Percentiles rank a stretch among this genome's conserved stretches.
These are phyloP conservation scores for Colletotrichum incanum DNA, from an alignment of 2,329 filamentous ascomycete species.

Conservation along the genomic window DNA sequence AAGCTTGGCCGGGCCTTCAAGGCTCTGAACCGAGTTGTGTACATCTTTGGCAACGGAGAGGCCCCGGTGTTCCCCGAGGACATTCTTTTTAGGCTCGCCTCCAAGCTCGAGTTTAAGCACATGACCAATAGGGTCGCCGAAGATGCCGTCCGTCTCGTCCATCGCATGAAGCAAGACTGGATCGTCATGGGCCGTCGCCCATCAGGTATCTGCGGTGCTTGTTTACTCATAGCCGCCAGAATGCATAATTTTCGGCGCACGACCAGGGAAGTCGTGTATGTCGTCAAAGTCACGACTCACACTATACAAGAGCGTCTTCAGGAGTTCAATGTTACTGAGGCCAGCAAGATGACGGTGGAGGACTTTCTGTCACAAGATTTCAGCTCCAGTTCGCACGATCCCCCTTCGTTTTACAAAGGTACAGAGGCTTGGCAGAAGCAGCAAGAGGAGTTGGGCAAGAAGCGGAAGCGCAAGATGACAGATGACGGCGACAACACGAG, in stretches of 20 bases:
- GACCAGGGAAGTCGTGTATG: conserved; percentile 95
- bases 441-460: conserved; percentile 64
- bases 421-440: conserved; percentile 72
- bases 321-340: conserved; percentile 91
- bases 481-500: conserved; percentile 51
- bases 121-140: conserved; percentile 87
- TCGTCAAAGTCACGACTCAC: conserved; percentile 95
- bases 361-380: conserved; percentile 84
- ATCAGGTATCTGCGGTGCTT: conserved; percentile 94
- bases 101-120: conserved; percentile 90
- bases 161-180: conserved; percentile 97
- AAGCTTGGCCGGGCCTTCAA: conserved; percentile 93
- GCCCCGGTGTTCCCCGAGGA: conserved; percentile 87
- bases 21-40: conserved; percentile 66
- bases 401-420: conserved; percentile 84
- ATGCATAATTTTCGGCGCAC: conserved; percentile 99
- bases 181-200: conserved; percentile 95
- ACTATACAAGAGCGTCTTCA: conserved; percentile 93
- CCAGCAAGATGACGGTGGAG: conserved; percentile 87
- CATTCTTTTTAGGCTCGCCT: conserved; percentile 91
- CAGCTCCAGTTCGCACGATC: conserved; percentile 74
- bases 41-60: conserved; percentile 56
- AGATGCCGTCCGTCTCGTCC: conserved; percentile 89
- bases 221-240: conserved; percentile 92
- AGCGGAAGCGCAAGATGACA: conserved; percentile 61